Percentiles rank a stretch among this genome's conserved stretches.
phyloP scores from a whole-genome alignment of 345 rosid genomes.

The Dipteronia sinensis region DNA sequence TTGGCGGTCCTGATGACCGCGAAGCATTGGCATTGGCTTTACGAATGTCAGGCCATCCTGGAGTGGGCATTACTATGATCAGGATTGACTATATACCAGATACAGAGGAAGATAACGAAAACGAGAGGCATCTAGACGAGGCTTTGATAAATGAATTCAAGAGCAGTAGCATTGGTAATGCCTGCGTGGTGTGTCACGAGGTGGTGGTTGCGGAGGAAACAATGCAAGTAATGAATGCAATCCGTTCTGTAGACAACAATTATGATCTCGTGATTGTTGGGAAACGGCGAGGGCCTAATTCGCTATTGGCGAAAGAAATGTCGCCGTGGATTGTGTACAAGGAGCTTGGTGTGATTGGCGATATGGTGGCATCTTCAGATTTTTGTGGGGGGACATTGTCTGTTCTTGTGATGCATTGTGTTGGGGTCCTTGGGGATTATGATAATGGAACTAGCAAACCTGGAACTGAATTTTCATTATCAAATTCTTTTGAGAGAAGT shows the following conservation, averaged over 20 bases:
- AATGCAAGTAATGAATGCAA: slow-evolving; percentile 17
- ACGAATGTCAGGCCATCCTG: slow-evolving; percentile 28
- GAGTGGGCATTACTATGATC: slow-evolving; percentile 17
- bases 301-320: slow-evolving; percentile 25
- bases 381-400: slow-evolving; percentile 24
- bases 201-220: neutral
- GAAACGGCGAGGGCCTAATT: neutral
- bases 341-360: slow-evolving; percentile 44
- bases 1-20: slow-evolving; percentile 37
- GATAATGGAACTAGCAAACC: neutral
- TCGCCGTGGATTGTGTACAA: slow-evolving; percentile 29
- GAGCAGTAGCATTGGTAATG: neutral
- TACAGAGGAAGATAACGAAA: neutral
- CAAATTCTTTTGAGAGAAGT: neutral
- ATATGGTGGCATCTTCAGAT: slow-evolving; percentile 34
- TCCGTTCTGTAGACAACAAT: slow-evolving; percentile 8
- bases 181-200: neutral
- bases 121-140: slow-evolving; percentile 21
- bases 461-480: neutral
- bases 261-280: slow-evolving; percentile 39
- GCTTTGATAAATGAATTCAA: slow-evolving; percentile 18
- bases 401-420: slow-evolving; percentile 36
- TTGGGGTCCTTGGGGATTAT: neutral
- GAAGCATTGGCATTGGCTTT: slow-evolving; percentile 35
- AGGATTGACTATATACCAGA: neutral